phyloP scores from a whole-genome alignment of 331 rosid genomes.

The Telfairia occidentalis region DNA sequence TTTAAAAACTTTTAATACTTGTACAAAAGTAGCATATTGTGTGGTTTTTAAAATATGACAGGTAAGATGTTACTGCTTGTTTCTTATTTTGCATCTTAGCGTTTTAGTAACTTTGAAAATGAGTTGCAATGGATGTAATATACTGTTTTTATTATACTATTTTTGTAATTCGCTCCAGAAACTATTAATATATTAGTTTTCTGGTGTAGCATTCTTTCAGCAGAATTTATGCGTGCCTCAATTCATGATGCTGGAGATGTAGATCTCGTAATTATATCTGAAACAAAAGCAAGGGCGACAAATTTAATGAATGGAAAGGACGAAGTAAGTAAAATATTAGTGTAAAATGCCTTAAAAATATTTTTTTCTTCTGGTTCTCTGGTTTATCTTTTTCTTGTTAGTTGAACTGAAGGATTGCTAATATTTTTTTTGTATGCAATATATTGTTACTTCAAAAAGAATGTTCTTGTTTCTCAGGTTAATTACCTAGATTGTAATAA shows the following conservation, averaged over 20 bases:
- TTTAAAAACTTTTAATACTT: neutral
- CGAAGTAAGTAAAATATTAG: constrained; percentile 41
- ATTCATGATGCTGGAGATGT: constrained; percentile 64
- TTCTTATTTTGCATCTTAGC: neutral
- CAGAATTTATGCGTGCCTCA: constrained; percentile 81
- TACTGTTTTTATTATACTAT: neutral
- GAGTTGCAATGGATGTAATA: neutral
- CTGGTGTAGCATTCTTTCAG: constrained; percentile 96
- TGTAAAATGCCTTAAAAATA: neutral
- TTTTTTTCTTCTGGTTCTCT: neutral
- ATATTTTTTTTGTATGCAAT: neutral
- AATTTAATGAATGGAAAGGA: constrained; percentile 59
- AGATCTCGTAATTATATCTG: constrained; percentile 56
- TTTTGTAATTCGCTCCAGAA: neutral
- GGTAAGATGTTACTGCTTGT: neutral
- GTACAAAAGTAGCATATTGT: neutral
- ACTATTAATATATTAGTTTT: constrained; percentile 36
- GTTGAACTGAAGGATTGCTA: constrained; percentile 1
- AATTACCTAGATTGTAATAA: neutral
- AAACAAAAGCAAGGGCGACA: constrained; percentile 68
- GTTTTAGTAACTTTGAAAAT: neutral
- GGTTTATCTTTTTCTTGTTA: neutral
- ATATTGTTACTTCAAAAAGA: neutral
- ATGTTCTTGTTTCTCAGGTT: neutral
- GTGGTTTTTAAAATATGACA: neutral